Conservation (phyloP, 805 yeast genomes). For the Phaffomyces antillensis region DNA sequence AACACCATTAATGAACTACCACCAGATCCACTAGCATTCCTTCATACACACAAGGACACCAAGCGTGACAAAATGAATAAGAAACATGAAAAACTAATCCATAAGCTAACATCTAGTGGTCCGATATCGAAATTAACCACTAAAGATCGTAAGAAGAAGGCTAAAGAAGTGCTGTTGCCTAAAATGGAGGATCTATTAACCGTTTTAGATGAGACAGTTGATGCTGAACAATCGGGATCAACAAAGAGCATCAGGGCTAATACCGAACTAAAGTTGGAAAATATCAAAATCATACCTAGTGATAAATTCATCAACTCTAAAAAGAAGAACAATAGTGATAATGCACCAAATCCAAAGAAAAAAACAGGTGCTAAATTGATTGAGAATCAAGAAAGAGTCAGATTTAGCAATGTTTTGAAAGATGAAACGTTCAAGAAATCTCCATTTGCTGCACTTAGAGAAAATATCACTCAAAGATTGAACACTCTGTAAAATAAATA, state of each 20-base stretch:
- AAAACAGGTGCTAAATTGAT: constrained; percentile 47
- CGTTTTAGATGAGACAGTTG: constrained; percentile 32
- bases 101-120: too few relatives aligned
- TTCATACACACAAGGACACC: constrained; percentile 44
- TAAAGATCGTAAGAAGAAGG: constrained; percentile 57
- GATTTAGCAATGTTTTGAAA: constrained; percentile 52
- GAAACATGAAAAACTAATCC: too few relatives aligned
- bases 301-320: constrained; percentile 3
- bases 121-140: constrained; percentile 55
- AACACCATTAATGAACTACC: constrained; percentile 13
- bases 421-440: constrained; percentile 47
- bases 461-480: constrained; percentile 34
- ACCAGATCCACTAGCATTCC: constrained; percentile 36
- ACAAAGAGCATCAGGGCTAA: neutral
- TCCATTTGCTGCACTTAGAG: constrained; percentile 61
- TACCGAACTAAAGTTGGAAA: neutral
- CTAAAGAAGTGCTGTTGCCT: constrained; percentile 58
- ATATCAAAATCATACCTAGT: constrained; percentile 15
- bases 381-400: constrained; percentile 47
- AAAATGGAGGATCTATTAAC: constrained; percentile 56
- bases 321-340: constrained; percentile 25
- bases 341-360: constrained; percentile 45
- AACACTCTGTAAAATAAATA: neutral
- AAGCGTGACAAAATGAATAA: constrained; percentile 29
- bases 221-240: neutral